Conservation (phyloP, 2,329 filamentous ascomycete species). For the Phymatotrichopsis omnivora region DNA sequence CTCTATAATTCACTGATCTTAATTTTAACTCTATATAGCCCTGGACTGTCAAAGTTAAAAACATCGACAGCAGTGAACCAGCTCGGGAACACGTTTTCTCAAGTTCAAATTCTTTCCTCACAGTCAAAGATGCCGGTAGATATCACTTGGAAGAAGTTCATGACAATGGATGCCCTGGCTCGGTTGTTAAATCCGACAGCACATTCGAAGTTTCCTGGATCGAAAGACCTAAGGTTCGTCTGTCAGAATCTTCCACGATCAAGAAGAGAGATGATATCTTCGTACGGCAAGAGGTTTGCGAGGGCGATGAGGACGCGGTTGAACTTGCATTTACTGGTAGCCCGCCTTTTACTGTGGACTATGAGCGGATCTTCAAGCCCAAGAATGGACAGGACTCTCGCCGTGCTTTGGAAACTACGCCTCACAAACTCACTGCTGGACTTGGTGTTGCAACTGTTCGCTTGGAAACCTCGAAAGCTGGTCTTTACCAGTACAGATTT, state of each 20-base stretch:
- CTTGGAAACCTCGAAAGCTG: slow-evolving; percentile 76
- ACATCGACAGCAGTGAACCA: slow-evolving; percentile 46
- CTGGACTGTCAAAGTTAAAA: slow-evolving; percentile 70
- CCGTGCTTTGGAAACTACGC: slow-evolving; percentile 41
- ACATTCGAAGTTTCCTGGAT: slow-evolving; percentile 80
- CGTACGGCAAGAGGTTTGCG: slow-evolving; percentile 74
- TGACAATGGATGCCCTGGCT: slow-evolving; percentile 73
- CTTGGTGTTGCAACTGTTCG: slow-evolving; percentile 66
- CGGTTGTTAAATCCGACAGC: slow-evolving; percentile 56
- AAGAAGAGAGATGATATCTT: slow-evolving; percentile 47
- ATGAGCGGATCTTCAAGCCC: slow-evolving; percentile 65
- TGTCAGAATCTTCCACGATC: slow-evolving; percentile 56
- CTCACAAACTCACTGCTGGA: slow-evolving; percentile 66
- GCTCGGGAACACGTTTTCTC: slow-evolving; percentile 42
- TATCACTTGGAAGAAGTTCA: slow-evolving; percentile 71
- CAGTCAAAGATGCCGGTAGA: slow-evolving; percentile 55
- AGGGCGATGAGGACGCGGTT: slow-evolving; percentile 84
- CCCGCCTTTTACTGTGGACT: slow-evolving; percentile 72
- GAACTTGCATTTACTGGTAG: slow-evolving; percentile 69
- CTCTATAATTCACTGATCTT: slow-evolving; percentile 7
- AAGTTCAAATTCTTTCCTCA: slow-evolving; percentile 57
- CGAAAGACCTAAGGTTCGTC: slow-evolving; percentile 59
- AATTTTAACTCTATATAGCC: slow-evolving; percentile 42
- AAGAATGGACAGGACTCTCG: slow-evolving; percentile 50
- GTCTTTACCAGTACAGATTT: slow-evolving; percentile 79